Conservation (phyloP, 495 filamentous ascomycete species). For the Chaetomium fimeti region DNA sequence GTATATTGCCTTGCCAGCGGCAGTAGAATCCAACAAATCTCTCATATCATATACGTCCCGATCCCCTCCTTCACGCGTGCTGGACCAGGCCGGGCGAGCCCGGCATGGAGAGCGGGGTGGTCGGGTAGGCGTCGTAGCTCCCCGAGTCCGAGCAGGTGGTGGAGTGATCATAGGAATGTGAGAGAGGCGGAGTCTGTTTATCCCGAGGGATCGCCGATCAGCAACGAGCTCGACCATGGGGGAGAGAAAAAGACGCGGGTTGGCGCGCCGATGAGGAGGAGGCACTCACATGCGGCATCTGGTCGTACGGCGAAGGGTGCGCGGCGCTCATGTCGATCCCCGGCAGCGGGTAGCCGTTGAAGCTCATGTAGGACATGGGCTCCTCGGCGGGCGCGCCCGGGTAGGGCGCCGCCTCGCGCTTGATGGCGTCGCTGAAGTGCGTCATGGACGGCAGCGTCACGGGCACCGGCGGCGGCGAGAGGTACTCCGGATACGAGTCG, state of each 20-base stretch:
- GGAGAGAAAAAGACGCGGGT: constrained; percentile 30
- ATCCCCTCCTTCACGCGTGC: constrained; percentile 18
- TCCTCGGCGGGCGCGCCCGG: constrained; percentile 57
- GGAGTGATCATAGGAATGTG: constrained; percentile 77
- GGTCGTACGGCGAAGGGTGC: constrained; percentile 58
- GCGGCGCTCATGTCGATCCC: constrained; percentile 66
- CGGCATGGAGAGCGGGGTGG: constrained; percentile 67
- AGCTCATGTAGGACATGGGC: constrained; percentile 66
- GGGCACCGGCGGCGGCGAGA: constrained; percentile 57
- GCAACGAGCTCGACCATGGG: constrained; percentile 37
- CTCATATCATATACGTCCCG: neutral
- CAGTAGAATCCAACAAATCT: constrained; percentile 1
- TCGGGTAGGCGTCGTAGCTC: constrained; percentile 56
- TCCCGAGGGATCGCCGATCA: constrained; percentile 39
- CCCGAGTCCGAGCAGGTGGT: constrained; percentile 58
- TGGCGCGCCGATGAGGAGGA: constrained; percentile 28
- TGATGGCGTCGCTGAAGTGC: constrained; percentile 61
- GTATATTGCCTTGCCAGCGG: constrained; percentile 10
- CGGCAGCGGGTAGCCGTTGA: constrained; percentile 67
- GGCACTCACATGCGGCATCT: constrained; percentile 66
- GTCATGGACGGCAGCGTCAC: constrained; percentile 64
- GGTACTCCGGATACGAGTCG: constrained; percentile 63
- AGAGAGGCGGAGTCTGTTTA: constrained; percentile 78
- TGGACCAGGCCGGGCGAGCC: constrained; percentile 55
- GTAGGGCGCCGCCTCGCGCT: constrained; percentile 51